Conservation (phyloP, 1,284 basidiomycete genomes). For the Puccinia coronata region DNA sequence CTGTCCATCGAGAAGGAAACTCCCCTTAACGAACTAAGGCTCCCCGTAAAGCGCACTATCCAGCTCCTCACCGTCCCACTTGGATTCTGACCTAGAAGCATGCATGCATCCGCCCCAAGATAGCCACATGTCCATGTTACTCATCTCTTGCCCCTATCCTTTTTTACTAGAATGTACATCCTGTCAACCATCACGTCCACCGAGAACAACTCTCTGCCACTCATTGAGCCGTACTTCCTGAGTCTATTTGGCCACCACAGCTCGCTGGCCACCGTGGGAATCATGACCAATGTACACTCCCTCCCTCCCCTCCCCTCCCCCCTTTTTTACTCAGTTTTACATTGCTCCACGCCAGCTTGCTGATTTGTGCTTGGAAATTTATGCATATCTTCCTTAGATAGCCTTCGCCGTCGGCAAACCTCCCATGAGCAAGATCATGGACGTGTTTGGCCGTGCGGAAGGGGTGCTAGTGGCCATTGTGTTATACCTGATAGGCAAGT, state of each 20-base stretch:
- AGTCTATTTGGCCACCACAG: constrained; percentile 55
- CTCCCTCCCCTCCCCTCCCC: not conserved
- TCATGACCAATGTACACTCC: constrained; percentile 53
- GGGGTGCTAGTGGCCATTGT: constrained; percentile 55
- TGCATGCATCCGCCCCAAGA: too few species aligned
- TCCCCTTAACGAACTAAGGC: too few species aligned
- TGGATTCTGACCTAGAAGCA: too few species aligned
- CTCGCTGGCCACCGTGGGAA: constrained; percentile 54
- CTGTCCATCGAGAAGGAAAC: too few species aligned
- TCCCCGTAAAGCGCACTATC: too few species aligned
- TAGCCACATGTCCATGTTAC: not conserved
- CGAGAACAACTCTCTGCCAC: constrained; percentile 55
- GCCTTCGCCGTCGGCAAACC: constrained; percentile 56
- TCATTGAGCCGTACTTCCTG: constrained; percentile 57
- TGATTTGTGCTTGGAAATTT: not conserved
- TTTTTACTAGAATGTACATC: constrained; percentile 50
- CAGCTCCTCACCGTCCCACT: too few species aligned
- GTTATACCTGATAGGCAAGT: constrained; percentile 53
- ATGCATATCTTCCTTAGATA: constrained; percentile 50
- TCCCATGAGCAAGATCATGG: constrained; percentile 56
- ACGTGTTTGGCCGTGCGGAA: constrained; percentile 57
- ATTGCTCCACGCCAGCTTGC: too few species aligned
- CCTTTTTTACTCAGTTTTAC: not conserved
- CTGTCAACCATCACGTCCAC: constrained; percentile 53
- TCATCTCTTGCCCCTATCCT: not conserved